Percentiles rank a stretch among this genome's conserved stretches.
Conservation (phyloP, 148 eudicot genomes). For the Rhododendron kiyosumense region DNA sequence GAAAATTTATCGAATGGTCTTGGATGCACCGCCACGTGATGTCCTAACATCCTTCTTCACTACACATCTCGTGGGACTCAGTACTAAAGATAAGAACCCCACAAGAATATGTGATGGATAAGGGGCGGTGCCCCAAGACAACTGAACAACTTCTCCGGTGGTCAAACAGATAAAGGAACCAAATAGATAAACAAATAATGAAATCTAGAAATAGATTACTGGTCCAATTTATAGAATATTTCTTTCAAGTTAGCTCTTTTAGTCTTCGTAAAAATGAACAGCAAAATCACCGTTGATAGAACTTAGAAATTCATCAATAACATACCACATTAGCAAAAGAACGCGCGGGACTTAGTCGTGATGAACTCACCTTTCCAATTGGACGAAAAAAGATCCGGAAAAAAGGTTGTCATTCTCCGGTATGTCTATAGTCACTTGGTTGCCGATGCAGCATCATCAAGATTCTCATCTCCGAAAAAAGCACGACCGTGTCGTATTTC, state of each 20-base stretch:
- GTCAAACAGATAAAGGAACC: neutral
- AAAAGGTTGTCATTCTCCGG: neutral
- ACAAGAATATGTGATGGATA: neutral
- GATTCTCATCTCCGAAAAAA: slow-evolving; percentile 6
- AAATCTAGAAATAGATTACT: neutral
- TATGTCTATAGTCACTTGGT: neutral
- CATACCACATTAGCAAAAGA: neutral
- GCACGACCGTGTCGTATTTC: neutral
- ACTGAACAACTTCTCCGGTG: neutral
- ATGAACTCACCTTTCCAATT: neutral
- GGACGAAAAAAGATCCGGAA: neutral
- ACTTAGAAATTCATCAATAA: neutral
- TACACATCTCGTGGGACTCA: neutral
- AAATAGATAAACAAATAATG: neutral
- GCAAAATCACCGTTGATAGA: neutral
- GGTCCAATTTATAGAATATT: neutral
- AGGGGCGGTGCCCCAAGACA: neutral
- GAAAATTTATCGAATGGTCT: no score
- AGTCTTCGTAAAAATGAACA: neutral
- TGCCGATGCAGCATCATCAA: slow-evolving; percentile 19
- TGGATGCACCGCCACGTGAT: neutral
- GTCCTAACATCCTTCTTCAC: neutral
- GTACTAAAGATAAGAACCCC: no score
- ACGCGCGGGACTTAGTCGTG: neutral
- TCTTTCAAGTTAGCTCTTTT: neutral